Conservation (phyloP, 2,329 filamentous ascomycete species). For the Cladophialophora carrionii region DNA sequence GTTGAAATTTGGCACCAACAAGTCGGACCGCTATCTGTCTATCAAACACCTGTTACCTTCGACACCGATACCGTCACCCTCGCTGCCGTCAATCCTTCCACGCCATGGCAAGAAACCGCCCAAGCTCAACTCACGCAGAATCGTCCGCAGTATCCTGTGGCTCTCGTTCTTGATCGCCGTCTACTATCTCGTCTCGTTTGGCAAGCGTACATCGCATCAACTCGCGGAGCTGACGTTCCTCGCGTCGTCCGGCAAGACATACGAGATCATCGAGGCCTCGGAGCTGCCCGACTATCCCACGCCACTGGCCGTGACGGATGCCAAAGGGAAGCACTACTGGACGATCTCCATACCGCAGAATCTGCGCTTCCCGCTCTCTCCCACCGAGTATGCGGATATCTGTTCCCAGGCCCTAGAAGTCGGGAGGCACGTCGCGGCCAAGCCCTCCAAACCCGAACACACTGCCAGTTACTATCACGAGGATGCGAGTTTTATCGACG, state of each 20-base stretch:
- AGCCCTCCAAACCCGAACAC: constrained; percentile 54
- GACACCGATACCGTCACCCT: constrained; percentile 71
- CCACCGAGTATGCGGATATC: constrained; percentile 69
- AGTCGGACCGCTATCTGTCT: constrained; percentile 26
- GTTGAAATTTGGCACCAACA: constrained; percentile 24
- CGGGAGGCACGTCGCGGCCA: constrained; percentile 59
- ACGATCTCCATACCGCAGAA: constrained; percentile 76
- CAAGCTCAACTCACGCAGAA: constrained; percentile 61
- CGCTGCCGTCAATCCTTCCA: constrained; percentile 68
- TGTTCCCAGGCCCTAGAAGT: constrained; percentile 69
- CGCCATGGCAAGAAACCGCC: constrained; percentile 65
- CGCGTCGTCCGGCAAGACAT: constrained; percentile 53
- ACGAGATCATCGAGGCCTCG: constrained; percentile 69
- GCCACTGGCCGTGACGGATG: constrained; percentile 70
- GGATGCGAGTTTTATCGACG: constrained; percentile 73
- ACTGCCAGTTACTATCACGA: constrained; percentile 61
- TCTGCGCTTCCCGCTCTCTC: constrained; percentile 67
- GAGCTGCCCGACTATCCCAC: constrained; percentile 70
- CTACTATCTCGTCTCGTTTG: constrained; percentile 49
- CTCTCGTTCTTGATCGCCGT: constrained; percentile 56
- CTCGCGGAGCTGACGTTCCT: constrained; percentile 42
- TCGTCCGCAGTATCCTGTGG: constrained; percentile 62
- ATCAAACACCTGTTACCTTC: constrained; percentile 48
- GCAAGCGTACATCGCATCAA: constrained; percentile 41
- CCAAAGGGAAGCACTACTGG: constrained; percentile 69